Percentiles rank a stretch among this genome's conserved stretches.
Conservation (phyloP, 208 protist genomes). For the Strigomonas oncopelti region DNA sequence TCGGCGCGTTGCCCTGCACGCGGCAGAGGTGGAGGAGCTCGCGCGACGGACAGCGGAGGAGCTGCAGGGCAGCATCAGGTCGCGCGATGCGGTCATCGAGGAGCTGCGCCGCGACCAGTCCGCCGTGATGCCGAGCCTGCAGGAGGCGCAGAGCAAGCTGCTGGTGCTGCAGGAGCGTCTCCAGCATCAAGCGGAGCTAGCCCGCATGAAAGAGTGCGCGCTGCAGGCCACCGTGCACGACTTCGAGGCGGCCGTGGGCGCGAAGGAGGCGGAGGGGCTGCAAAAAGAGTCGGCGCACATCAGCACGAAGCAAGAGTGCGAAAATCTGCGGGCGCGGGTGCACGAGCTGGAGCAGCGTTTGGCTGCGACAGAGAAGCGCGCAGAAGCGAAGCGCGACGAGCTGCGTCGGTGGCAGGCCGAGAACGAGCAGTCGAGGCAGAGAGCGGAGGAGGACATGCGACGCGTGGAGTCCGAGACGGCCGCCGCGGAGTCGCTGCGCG, state of each 20-base stretch:
- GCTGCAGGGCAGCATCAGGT: conserved; percentile 29
- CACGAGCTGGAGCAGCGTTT: conserved; percentile 42
- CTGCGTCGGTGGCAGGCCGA: conserved; percentile 22
- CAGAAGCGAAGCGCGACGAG: conserved; percentile 30
- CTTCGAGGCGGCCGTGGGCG: conserved; percentile 19
- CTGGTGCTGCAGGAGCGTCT: conserved; percentile 54
- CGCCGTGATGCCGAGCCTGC: conserved; percentile 31
- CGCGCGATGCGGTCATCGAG: conserved; percentile 42
- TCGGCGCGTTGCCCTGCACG: conserved; percentile 34
- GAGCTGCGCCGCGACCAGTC: conserved; percentile 47
- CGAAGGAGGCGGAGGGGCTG: conserved; percentile 17
- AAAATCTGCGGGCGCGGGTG: conserved; percentile 25
- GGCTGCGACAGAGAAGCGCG: conserved; percentile 32
- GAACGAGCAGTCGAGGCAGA: conserved; percentile 18
- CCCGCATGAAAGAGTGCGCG: conserved; percentile 19
- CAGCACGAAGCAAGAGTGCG: conserved; percentile 13
- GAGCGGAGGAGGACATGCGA: conserved; percentile 19
- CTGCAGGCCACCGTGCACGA: conserved; percentile 25
- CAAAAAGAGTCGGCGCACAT: conserved; percentile 19
- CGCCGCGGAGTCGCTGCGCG: conserved; percentile 36
- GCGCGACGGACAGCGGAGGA: conserved; percentile 47
- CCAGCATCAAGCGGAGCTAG: conserved; percentile 42
- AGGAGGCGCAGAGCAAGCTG: conserved; percentile 35
- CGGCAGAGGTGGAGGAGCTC: conserved; percentile 55
- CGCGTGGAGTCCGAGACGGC: conserved; percentile 29